These are phyloP conservation scores for Annona squamosa DNA, from an alignment of 164 flowering plant species.

Conservation along the genomic window DNA sequence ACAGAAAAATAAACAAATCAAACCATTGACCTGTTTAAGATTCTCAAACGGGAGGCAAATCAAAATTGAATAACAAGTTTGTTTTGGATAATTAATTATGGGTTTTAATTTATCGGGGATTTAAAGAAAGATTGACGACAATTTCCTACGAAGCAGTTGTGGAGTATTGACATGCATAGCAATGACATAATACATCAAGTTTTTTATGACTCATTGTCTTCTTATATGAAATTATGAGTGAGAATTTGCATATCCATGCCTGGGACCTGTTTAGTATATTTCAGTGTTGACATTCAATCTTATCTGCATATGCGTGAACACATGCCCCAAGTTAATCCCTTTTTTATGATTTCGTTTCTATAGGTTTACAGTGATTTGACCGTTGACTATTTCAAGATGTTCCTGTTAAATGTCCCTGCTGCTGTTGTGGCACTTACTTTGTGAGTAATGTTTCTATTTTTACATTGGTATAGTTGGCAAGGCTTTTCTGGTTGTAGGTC, in stretches of 20 bases:
- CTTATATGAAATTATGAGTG: not conserved
- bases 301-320: not conserved
- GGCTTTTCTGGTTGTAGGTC: not conserved
- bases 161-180: no score
- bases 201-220: not conserved
- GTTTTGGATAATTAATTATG: no score
- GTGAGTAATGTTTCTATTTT: slow-evolving; percentile 43
- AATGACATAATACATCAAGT: no score
- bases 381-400: slow-evolving; percentile 92
- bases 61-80: no score
- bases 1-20: no score
- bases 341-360: slow-evolving; percentile 13
- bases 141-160: no score
- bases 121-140: no score
- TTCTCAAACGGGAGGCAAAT: no score
- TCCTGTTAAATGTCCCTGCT: slow-evolving; percentile 88
- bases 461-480: not conserved
- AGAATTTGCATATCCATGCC: not conserved
- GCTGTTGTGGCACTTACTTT: slow-evolving; percentile 72
- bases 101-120: no score
- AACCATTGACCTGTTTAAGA: no score
- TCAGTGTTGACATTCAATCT: not conserved
- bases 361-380: slow-evolving; percentile 92
- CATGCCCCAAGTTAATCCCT: slow-evolving; percentile 3
- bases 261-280: not conserved